A percentile compares a stretch with the other conserved stretches of the same genome.
These are phyloP conservation scores for Phytophthora boehmeriae DNA, from an alignment of 352 stramenopile genomes.

Conservation along the genomic window DNA sequence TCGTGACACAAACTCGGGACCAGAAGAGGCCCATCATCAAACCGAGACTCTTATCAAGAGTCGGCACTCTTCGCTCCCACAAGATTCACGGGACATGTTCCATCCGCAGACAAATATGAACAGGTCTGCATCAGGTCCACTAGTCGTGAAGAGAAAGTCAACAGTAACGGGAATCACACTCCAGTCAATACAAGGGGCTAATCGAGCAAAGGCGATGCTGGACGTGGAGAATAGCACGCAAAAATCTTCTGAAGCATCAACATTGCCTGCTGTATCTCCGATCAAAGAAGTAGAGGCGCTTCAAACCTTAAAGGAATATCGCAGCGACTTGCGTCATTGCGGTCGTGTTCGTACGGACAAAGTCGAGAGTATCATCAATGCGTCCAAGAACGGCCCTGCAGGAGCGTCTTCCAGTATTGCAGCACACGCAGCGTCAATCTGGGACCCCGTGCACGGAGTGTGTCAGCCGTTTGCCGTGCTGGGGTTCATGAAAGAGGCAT, in stretches of 20 bases:
- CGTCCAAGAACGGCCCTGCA: constrained; percentile 17
- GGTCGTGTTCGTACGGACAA: constrained; percentile 41
- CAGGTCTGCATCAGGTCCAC: constrained; percentile 14
- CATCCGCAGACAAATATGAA: constrained; percentile 5
- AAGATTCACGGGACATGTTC: constrained; percentile 8
- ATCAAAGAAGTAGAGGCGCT: constrained; percentile 16
- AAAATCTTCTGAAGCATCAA: background rate
- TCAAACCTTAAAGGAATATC: constrained; percentile 10
- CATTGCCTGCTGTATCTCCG: constrained; percentile 19
- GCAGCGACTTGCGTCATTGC: constrained; percentile 30
- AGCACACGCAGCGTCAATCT: constrained; percentile 44
- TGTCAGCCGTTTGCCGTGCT: constrained; percentile 77
- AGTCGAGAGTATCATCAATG: constrained; percentile 23
- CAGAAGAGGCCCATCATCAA: constrained; percentile 3
- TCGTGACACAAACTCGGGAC: background rate
- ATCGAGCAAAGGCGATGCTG: constrained; percentile 10
- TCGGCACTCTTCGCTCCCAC: constrained; percentile 14
- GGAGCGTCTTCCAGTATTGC: background rate
- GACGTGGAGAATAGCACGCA: constrained; percentile 15
- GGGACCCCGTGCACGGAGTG: constrained; percentile 76
- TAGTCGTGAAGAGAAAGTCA: constrained; percentile 12
- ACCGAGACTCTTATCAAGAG: background rate
- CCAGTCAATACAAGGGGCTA: constrained; percentile 12
- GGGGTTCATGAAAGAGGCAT: constrained; percentile 59
- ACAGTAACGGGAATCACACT: constrained; percentile 8